These are phyloP conservation scores for Citrus reticulata DNA, from an alignment of 345 rosid species.

Conservation along the genomic window DNA sequence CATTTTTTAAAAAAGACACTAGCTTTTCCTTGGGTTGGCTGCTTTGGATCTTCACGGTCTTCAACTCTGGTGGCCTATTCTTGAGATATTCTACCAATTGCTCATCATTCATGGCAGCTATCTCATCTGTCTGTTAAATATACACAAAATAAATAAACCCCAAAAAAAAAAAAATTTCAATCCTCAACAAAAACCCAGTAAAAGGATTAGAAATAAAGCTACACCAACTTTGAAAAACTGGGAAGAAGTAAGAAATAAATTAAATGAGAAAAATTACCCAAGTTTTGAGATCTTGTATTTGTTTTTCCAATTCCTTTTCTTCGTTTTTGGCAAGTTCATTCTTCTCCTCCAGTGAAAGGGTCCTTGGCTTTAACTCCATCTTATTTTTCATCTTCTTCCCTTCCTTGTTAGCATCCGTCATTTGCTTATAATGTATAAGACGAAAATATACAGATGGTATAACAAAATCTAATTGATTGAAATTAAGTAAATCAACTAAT, in stretches of 20 bases:
- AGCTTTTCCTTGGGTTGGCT: conserved; percentile 22
- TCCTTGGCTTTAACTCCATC: neutral
- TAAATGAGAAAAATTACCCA: conserved; percentile 19
- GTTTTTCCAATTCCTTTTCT: conserved; percentile 15
- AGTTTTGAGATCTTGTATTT: conserved; percentile 21
- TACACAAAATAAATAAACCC: neutral
- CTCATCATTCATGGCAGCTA: conserved; percentile 33
- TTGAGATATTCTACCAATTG: conserved; percentile 28
- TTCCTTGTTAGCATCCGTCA: neutral
- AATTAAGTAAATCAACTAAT: neutral
- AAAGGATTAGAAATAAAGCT: no score
- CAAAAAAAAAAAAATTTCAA: no score
- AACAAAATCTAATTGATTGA: neutral
- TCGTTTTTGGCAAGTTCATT: conserved; percentile 22
- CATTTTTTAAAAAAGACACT: neutral
- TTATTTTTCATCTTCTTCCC: conserved; percentile 12
- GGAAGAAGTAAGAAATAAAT: neutral
- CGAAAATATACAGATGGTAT: neutral
- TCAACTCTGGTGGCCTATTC: conserved; percentile 29
- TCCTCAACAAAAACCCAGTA: neutral
- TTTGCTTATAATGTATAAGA: neutral
- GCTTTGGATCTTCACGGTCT: conserved; percentile 20
- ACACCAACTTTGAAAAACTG: neutral
- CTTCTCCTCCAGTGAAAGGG: conserved; percentile 15
- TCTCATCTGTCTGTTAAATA: conserved; percentile 16